Percentiles rank a stretch among this genome's conserved stretches.
These are phyloP conservation scores for Phaeosphaeria sp. DNA, from an alignment of 2,329 filamentous ascomycete genomes.

Conservation along the genomic window DNA sequence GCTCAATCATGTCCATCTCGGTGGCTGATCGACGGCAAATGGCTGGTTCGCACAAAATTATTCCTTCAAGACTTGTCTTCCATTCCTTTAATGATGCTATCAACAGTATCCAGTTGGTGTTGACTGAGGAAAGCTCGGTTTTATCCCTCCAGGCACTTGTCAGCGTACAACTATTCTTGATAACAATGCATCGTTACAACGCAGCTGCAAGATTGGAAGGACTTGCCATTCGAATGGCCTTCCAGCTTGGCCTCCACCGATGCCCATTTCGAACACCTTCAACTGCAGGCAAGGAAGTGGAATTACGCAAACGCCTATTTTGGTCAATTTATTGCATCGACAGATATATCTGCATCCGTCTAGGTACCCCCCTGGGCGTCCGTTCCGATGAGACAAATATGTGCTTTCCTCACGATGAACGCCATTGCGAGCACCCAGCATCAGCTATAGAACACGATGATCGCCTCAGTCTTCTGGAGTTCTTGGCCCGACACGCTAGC, in stretches of 20 bases:
- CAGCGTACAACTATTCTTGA: slow-evolving; percentile 30
- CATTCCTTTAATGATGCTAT: slow-evolving; percentile 30
- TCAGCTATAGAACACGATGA: slow-evolving; percentile 20
- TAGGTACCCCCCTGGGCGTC: slow-evolving; percentile 29
- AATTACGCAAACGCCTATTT: slow-evolving; percentile 32
- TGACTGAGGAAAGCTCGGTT: slow-evolving; percentile 31
- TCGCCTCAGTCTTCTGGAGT: slow-evolving; percentile 28
- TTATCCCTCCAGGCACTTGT: slow-evolving; percentile 30
- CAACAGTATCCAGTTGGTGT: slow-evolving; percentile 17
- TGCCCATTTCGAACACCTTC: slow-evolving; percentile 16
- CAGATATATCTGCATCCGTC: slow-evolving; percentile 30
- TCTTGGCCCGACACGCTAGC: slow-evolving; percentile 27
- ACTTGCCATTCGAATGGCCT: slow-evolving; percentile 25
- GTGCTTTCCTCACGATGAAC: slow-evolving; percentile 29
- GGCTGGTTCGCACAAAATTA: slow-evolving; percentile 1
- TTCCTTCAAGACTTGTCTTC: slow-evolving; percentile 22
- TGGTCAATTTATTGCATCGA: slow-evolving; percentile 35
- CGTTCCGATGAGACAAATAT: slow-evolving; percentile 27
- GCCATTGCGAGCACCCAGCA: slow-evolving; percentile 9
- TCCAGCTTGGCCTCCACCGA: slow-evolving; percentile 25
- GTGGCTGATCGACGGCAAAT: slow-evolving; percentile 28
- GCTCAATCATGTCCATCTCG: slow-evolving; percentile 32
- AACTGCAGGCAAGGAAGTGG: slow-evolving; percentile 15
- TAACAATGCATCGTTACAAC: slow-evolving; percentile 34
- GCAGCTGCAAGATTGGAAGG: slow-evolving; percentile 31